Base-by-base conservation (phyloP, 495 filamentous ascomycete species). In the Aeminium ludgeri region DNA sequence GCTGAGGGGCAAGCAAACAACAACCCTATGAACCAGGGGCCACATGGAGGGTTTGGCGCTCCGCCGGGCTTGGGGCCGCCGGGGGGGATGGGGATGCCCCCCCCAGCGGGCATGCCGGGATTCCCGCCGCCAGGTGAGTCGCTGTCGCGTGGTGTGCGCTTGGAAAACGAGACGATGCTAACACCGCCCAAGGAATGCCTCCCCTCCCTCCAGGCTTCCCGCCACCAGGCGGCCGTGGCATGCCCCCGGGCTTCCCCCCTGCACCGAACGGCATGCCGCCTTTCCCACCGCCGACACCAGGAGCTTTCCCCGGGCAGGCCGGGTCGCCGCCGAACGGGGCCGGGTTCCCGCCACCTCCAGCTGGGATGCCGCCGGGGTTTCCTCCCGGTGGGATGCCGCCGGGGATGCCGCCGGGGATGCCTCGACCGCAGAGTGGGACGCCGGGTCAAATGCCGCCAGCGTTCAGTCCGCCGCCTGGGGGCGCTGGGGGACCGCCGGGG, bases 1-100 rank as follows among this genome's bases (percentile, higher is more conserved):
- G 86, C 84, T 47, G 89, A 89, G 58, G 89, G 89, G 55, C 83
- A 94, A 59, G 72, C 80, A 41, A 69, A 76, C 50, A 70, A 75
- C 20, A 92, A 91, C 58, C 86, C 83, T 30, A 82, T 86, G 66
- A 71, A 87, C 16, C 72, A 74, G 45, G 64, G 65, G 49, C 72
- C 72, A 32, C 68, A 64, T 16, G 23, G 16, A 1, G 16, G n/a
- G 13, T 25, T 15, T 12, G 36, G 36, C 1, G 43, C 18, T 38
- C 65, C 63, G n/a, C 50, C 46, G 13, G 59, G 55, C 12, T 64
- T 65, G 10, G 61, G 59, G 7, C 55, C 48, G 6, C 61, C 64
- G 2, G 63, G 63, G 12, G 44, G 44, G 15, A 66, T 35, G 65
- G 33, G 47, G 46, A 59, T 68, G 15, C 72, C 69, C 4, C 66